phyloP scores from a whole-genome alignment of 202 grass and related monocot species.

The Eragrostis tef region DNA sequence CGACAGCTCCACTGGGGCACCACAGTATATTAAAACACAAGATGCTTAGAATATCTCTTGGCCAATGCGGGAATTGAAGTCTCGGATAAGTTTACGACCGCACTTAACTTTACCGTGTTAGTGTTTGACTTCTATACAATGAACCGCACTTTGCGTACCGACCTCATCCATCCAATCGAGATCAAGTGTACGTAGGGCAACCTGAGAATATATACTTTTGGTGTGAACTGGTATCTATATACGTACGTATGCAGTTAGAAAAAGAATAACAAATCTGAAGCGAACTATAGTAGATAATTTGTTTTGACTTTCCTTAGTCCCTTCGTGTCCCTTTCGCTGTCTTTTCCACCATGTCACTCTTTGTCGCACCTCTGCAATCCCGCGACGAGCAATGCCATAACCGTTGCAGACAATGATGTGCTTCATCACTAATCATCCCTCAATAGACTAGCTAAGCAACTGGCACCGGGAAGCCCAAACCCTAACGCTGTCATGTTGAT shows the following conservation, averaged over 20 bases:
- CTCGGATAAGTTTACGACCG: conserved; percentile 4
- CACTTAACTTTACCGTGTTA: conserved; percentile 32
- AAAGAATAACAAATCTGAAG: no score
- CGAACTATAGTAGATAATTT: no score
- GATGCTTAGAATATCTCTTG: conserved; percentile 52
- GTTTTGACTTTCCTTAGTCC: no score
- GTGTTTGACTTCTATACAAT: conserved; percentile 45
- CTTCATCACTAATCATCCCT: no score
- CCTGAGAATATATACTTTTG: background rate
- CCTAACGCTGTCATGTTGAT: background rate
- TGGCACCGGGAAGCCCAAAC: background rate
- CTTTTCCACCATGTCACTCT: no score
- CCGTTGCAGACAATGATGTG: no score
- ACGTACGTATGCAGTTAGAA: background rate
- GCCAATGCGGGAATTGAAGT: background rate
- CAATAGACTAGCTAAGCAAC: no score
- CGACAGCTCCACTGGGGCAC: conserved; percentile 29
- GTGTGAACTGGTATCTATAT: no score
- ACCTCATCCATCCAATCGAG: conserved; percentile 31
- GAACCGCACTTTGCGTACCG: conserved; percentile 23
- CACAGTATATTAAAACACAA: background rate
- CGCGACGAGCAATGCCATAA: no score
- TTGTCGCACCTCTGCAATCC: no score
- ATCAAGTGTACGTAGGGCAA: background rate
- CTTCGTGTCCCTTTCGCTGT: no score